Percentiles rank a stretch among this genome's conserved stretches.
These are phyloP conservation scores for Annulohypoxylon truncatum DNA, from an alignment of 2,329 filamentous ascomycete species.

Conservation along the genomic window DNA sequence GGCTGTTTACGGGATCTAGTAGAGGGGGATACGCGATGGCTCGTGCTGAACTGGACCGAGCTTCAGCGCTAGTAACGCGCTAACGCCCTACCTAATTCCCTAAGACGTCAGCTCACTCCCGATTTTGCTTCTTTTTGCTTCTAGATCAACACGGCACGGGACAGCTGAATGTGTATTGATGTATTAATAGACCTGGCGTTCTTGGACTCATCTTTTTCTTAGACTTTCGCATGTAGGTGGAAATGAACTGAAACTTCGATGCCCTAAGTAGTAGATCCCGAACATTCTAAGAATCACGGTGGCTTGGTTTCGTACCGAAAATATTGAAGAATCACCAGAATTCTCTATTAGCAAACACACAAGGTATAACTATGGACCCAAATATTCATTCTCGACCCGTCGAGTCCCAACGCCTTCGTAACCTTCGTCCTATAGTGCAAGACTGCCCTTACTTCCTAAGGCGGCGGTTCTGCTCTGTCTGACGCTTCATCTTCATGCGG, in stretches of 20 bases:
- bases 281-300: no score
- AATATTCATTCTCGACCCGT: background rate
- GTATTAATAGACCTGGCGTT: no score
- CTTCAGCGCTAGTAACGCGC: slow-evolving; percentile 6
- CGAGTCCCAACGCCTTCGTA: slow-evolving; percentile 10
- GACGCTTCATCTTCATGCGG: slow-evolving; percentile 53
- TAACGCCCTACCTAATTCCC: background rate
- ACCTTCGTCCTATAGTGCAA: background rate
- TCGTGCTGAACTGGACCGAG: slow-evolving; percentile 17
- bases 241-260: no score
- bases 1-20: background rate
- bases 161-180: no score
- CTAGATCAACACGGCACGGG: no score
- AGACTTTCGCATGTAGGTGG: no score
- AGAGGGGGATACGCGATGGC: slow-evolving; percentile 13
- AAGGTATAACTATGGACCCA: slow-evolving; percentile 6
- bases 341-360: slow-evolving; percentile 6
- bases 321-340: slow-evolving; percentile 20
- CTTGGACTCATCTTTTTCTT: no score
- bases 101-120: no score
- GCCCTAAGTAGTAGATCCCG: no score
- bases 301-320: no score
- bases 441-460: slow-evolving; percentile 15
- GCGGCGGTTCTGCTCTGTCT: slow-evolving; percentile 42
- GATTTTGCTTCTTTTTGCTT: no score